phyloP scores from a whole-genome alignment of 2,329 filamentous ascomycete genomes.

The Cadophora gregata region DNA sequence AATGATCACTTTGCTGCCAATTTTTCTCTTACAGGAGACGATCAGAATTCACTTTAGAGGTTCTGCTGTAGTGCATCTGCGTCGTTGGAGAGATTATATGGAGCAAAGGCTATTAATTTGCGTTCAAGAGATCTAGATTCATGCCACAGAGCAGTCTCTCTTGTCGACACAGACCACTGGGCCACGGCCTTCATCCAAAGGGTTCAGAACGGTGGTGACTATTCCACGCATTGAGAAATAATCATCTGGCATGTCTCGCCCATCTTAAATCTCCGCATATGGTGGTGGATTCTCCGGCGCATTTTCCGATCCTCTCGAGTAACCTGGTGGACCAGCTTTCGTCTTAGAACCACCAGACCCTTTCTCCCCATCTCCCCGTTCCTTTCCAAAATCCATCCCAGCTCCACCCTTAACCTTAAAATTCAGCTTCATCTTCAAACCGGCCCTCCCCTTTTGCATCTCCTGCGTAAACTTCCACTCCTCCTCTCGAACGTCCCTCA shows the following conservation, averaged over 20 bases:
- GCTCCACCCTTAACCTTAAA: neutral
- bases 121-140: no score
- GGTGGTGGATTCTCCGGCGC: neutral
- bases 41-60: no score
- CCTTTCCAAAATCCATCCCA: neutral
- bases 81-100: no score
- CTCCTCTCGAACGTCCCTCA: slow-evolving; percentile 27
- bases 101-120: no score
- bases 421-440: slow-evolving; percentile 10
- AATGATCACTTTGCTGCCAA: no score
- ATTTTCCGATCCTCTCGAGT: neutral
- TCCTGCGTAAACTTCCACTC: slow-evolving; percentile 34
- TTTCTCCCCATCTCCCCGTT: neutral
- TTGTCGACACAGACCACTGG: no score
- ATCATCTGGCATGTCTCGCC: neutral
- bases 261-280: neutral
- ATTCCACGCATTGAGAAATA: no score
- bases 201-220: no score
- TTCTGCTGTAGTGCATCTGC: no score
- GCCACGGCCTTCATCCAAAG: no score
- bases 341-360: neutral
- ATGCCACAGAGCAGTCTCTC: no score
- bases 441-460: slow-evolving; percentile 16
- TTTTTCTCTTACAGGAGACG: no score
- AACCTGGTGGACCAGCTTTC: neutral